Evolutionary conservation across 176 grass and related monocot species (phyloP), one percentile per base, ranked within the genome.

Genomic region (Elaeis guineensis): DNA sequence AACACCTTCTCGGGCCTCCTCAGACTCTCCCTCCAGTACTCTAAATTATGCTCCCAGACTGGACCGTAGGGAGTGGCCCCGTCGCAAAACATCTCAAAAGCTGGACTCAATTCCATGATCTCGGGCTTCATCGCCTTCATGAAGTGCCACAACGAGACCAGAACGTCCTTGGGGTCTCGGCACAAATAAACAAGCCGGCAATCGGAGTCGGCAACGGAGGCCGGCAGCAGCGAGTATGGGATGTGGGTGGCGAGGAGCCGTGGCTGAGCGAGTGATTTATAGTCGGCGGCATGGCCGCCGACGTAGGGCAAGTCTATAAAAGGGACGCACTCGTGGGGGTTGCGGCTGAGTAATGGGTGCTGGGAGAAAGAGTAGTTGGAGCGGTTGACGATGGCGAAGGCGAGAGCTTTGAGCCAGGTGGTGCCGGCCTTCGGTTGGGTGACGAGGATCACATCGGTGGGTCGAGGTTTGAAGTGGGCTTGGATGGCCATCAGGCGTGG

Each of bases 381-480:
- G 54, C 78, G 78, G 49, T 67, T 59, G 32, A 57, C 19, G 66
- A 84, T 50, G 58, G 23, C 14, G 78, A 79, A 85, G 12, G 49
- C 19, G 59, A 90, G 70, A 0, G 81, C 77, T 58, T 89, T 89
- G 28, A 82, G 67, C 86, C 81, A 89, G 35, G 78, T 89, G 17
- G 78, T 76, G 65, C 78, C 81, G 25, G 75, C 69, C 52, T 85
- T 90, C 32, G 49, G 65, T 3, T 58, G 49, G 67, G 78, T 85
- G 51, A 78, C 67, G 24, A 90, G 74, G 66, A 90, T 21, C 28
- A 90, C 25, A 57, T 90, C 78, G 28, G 57, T 51, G 9, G 78
- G 74, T 5, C 71, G 48, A 24, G 82, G 58, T 29, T 52, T 21
- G 78, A 90, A 90, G 2, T 54, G 50, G 48, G 64, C 62, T 19